Evolutionary conservation across 2,329 filamentous ascomycete genomes (phyloP).

Genomic region (Paracoccidioides brasiliensis): DNA sequence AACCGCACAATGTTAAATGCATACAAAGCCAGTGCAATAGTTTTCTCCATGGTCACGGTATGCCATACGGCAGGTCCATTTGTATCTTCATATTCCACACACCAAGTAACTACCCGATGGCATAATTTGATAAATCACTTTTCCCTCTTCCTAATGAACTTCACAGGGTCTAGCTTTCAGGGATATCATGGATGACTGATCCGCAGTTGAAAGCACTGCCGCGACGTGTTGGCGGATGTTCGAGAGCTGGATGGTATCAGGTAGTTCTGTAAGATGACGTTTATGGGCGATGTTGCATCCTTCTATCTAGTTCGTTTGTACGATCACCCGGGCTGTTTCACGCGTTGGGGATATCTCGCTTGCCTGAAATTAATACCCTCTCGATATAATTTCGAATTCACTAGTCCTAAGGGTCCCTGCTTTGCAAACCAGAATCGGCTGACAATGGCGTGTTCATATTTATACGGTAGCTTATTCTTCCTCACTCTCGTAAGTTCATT

Average conservation of each 20-base stretch:
- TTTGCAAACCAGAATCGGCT: background rate
- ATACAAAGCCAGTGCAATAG: conserved; percentile 8
- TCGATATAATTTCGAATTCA: too few species aligned
- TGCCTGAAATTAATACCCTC: too few species aligned
- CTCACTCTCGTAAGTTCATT: conserved; percentile 13
- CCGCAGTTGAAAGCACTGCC: conserved; percentile 15
- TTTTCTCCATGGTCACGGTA: conserved; percentile 13
- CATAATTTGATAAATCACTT: background rate
- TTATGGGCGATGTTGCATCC: background rate
- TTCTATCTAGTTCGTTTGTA: background rate
- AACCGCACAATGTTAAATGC: background rate
- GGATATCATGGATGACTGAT: conserved; percentile 15
- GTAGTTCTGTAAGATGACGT: conserved; percentile 9
- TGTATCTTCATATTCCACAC: background rate
- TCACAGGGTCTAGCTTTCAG: conserved; percentile 10
- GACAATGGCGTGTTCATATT: background rate
- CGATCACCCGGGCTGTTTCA: too few species aligned
- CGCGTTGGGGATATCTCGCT: too few species aligned
- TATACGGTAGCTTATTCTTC: conserved; percentile 17
- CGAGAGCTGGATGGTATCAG: conserved; percentile 19
- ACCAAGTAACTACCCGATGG: background rate
- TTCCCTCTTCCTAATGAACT: background rate
- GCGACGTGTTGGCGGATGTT: conserved; percentile 5
- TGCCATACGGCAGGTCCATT: conserved; percentile 16
- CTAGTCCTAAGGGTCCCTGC: background rate